Conservation (phyloP, 768 basidiomycete species). For the Naganishia onofrii region DNA sequence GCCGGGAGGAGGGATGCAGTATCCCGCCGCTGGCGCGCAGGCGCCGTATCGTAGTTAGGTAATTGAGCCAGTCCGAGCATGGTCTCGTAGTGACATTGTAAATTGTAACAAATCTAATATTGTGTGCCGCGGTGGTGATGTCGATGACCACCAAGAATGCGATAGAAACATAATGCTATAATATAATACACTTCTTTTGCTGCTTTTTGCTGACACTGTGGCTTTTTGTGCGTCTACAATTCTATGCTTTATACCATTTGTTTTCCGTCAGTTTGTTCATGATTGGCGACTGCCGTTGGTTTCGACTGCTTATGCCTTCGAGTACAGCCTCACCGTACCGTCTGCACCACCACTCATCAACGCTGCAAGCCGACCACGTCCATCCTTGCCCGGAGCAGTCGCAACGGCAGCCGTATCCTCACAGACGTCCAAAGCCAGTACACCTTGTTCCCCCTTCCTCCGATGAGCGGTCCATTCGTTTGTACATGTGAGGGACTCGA, state of each 20-base stretch:
- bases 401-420: conserved; percentile 14
- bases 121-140: not conserved
- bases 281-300: not conserved
- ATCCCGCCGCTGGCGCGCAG: not conserved
- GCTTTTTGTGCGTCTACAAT: too few relatives aligned
- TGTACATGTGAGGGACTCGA: conserved; percentile 67
- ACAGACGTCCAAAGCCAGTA: conserved; percentile 64
- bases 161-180: too few relatives aligned
- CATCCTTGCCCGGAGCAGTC: not conserved
- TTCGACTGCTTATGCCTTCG: conserved; percentile 7
- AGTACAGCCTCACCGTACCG: conserved; percentile 27
- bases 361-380: conserved; percentile 1
- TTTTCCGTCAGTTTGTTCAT: not conserved
- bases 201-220: too few relatives aligned
- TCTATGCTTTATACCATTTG: not conserved
- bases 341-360: conserved; percentile 29
- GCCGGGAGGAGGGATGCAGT: conserved; percentile 12
- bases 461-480: conserved; percentile 86
- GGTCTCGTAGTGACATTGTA: not conserved
- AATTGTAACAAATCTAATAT: not conserved
- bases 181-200: too few relatives aligned
- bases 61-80: not conserved
- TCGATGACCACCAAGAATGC: too few relatives aligned
- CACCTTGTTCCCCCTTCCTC: conserved; percentile 84
- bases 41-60: not conserved